Evolutionary conservation across 1,139 yeast genomes (phyloP), one percentile per base, ranked within the genome.

Genomic region (Groenewaldozyma auringiensis): DNA sequence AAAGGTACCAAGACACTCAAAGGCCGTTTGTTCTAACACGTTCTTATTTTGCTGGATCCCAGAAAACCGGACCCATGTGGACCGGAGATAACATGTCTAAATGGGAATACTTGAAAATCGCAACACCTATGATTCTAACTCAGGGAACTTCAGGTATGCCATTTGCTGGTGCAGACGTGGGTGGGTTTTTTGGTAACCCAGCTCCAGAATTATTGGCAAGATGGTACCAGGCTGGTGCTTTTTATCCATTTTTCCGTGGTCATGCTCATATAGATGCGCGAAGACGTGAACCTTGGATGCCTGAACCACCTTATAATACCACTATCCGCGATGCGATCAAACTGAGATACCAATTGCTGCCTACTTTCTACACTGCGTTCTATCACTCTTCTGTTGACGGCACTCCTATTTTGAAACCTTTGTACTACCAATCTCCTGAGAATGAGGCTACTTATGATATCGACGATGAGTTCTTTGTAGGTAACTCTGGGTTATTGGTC

Each of bases 161-260:
- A 32, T 89, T 89, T 66, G 76, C 85, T 2, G 99, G 99, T 4
- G 94, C 96, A 2, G 99, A 92, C 67, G 94, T 92, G 35, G 97
- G 96, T 31, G 98, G 99, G 0, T 92, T 94, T 61, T 88, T 88
- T 59, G 95, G 95, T 4, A 76, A 92, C 61, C 98, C 98, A 0
- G 69, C 79, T 1, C 72, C 76, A 37, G 97, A 92, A 57, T 66
- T 94, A 49, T 69, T 87, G 50, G 76, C 86, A 0, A 74, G 99
- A 58, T 92, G 98, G 98, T 89, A 89, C 63, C 98, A 92, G 64
- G 75, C 95, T 1, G 98, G 96, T 49, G 78, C 85, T 21, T 92
- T 94, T 81, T 89, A 89, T 64, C 98, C 98, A 37, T 94, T 92
- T 60, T 89, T 92, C 70, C 74, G 98, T 59, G 96, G 83, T 0